phyloP scores from a whole-genome alignment of 768 basidiomycete genomes.

The Boletus tylopilopsis region DNA sequence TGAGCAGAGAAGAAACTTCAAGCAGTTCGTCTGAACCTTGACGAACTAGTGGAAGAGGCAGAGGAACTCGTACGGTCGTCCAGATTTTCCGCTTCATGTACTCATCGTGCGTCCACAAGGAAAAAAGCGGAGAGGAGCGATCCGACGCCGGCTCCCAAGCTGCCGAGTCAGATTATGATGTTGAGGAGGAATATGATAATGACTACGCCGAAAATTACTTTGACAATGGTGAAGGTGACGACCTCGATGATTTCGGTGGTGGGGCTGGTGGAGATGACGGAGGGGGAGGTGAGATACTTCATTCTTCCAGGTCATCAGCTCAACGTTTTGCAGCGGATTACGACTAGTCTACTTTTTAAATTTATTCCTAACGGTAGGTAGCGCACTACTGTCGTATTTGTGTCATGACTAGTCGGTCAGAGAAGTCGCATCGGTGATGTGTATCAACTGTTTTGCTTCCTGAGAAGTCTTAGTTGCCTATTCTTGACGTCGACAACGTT shows the following conservation, averaged over 20 bases:
- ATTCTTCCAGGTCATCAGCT: not conserved
- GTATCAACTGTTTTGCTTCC: not conserved
- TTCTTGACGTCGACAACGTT: not conserved
- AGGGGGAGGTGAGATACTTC: constrained; percentile 44
- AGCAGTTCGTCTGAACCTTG: constrained; percentile 54
- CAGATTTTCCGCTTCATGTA: not conserved
- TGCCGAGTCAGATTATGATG: constrained; percentile 74
- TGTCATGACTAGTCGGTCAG: not conserved
- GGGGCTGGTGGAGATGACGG: constrained; percentile 64
- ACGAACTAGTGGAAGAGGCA: constrained; percentile 62
- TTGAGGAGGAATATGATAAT: constrained; percentile 88
- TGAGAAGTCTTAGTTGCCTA: not conserved
- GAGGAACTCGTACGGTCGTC: constrained; percentile 48
- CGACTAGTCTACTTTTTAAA: constrained; percentile 19
- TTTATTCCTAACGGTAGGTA: constrained; percentile 4
- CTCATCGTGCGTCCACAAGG: constrained; percentile 34
- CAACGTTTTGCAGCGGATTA: constrained; percentile 16
- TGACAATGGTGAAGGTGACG: constrained; percentile 83
- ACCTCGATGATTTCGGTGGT: constrained; percentile 72
- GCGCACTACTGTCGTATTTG: not conserved
- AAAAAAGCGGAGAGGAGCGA: constrained; percentile 67
- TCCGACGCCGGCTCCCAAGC: constrained; percentile 67
- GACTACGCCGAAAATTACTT: constrained; percentile 91
- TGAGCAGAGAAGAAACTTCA: constrained; percentile 30
- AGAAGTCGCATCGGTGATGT: not conserved